Evolutionary conservation across 805 yeast species (phyloP).

Genomic region (Candida fluviatilis): DNA sequence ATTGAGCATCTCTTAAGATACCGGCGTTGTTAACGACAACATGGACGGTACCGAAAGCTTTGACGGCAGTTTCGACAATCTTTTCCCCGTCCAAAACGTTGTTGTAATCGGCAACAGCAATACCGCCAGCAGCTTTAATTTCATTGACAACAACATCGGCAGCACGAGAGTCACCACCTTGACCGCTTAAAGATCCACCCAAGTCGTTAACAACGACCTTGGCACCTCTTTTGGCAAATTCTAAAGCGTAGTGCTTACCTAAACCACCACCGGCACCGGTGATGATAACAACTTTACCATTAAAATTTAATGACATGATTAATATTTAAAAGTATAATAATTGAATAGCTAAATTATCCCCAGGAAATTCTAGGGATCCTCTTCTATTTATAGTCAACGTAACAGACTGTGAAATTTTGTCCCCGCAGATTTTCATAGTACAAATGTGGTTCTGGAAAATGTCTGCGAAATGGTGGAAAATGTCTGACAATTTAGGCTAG

Average conservation of each 20-base stretch:
- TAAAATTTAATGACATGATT: slow-evolving; percentile 44
- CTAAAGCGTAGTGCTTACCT: slow-evolving; percentile 83
- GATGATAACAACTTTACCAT: slow-evolving; percentile 84
- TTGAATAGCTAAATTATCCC: neutral
- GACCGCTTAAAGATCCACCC: slow-evolving; percentile 79
- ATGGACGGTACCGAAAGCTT: slow-evolving; percentile 85
- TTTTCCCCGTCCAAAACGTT: slow-evolving; percentile 82
- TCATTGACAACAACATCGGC: slow-evolving; percentile 91
- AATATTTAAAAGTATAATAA: neutral
- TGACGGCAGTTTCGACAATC: slow-evolving; percentile 81
- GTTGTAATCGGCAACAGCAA: slow-evolving; percentile 92
- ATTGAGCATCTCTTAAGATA: slow-evolving; percentile 80
- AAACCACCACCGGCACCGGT: slow-evolving; percentile 99
- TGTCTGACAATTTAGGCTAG: too few relatives aligned
- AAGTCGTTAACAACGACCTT: slow-evolving; percentile 92
- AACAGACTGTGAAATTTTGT: neutral
- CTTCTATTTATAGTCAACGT: neutral
- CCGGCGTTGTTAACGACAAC: slow-evolving; percentile 93
- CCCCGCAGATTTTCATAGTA: neutral
- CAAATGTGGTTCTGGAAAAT: neutral
- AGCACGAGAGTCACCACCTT: slow-evolving; percentile 63
- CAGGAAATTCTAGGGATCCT: neutral
- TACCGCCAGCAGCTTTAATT: slow-evolving; percentile 70
- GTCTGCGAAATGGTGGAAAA: neutral
- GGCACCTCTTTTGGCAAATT: slow-evolving; percentile 88